These are phyloP conservation scores for Solioccasus polychromus DNA, from an alignment of 768 basidiomycete species.

Conservation along the genomic window DNA sequence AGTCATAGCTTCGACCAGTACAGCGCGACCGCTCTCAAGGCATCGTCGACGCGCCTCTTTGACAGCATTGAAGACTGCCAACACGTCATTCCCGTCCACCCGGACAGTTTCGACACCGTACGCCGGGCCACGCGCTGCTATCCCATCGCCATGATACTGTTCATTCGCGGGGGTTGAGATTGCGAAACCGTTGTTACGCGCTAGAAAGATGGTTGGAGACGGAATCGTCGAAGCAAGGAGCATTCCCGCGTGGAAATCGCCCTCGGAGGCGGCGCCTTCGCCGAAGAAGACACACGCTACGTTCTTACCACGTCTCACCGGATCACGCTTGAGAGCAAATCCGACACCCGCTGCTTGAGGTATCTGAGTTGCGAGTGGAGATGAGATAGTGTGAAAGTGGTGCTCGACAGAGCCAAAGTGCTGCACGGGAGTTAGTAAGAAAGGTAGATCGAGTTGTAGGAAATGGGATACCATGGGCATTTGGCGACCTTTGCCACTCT, in stretches of 20 bases:
- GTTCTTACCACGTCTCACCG: slow-evolving; percentile 60
- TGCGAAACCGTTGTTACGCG: slow-evolving; percentile 87
- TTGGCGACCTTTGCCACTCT: slow-evolving; percentile 78
- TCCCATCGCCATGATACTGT: slow-evolving; percentile 91
- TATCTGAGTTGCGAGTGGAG: slow-evolving; percentile 90
- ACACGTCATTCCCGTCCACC: slow-evolving; percentile 91
- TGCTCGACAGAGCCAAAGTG: slow-evolving; percentile 83
- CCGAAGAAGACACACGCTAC: slow-evolving; percentile 91
- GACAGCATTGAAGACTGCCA: slow-evolving; percentile 77
- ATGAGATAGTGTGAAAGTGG: slow-evolving; percentile 94
- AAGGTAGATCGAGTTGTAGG: neutral
- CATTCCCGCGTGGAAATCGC: slow-evolving; percentile 93
- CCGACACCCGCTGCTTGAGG: slow-evolving; percentile 93
- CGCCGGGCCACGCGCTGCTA: slow-evolving; percentile 84
- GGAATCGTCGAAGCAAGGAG: slow-evolving; percentile 76
- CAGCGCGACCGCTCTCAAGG: slow-evolving; percentile 76
- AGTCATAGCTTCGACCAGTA: slow-evolving; percentile 87
- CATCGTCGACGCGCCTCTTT: slow-evolving; percentile 69
- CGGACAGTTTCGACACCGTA: slow-evolving; percentile 91
- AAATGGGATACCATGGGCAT: slow-evolving; percentile 78
- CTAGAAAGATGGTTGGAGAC: slow-evolving; percentile 70
- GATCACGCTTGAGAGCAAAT: slow-evolving; percentile 82
- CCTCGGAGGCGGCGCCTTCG: slow-evolving; percentile 92
- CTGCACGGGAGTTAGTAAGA: slow-evolving; percentile 34
- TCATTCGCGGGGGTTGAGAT: slow-evolving; percentile 90